Conservation (phyloP, 768 basidiomycete genomes). For the Udeniomyces megalosporus region DNA sequence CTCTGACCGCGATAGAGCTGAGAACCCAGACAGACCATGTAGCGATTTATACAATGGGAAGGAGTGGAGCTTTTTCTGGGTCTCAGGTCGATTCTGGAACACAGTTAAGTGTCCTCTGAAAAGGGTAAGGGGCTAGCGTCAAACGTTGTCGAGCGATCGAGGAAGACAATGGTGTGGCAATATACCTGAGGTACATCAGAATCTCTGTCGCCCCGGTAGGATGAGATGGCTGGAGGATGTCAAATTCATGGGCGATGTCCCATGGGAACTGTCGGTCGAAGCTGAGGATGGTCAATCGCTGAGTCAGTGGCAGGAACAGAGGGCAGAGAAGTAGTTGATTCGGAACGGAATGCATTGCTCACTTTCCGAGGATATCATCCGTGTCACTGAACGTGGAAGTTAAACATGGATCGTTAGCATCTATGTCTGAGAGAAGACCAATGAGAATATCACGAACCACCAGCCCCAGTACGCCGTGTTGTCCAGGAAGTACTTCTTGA, state of each 20-base stretch:
- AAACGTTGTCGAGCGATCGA: too few relatives aligned
- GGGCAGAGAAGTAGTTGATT: too few relatives aligned
- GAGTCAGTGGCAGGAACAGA: too few relatives aligned
- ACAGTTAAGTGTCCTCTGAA: conserved; percentile 9
- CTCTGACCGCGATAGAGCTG: too few relatives aligned
- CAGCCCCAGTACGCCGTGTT: conserved; percentile 9
- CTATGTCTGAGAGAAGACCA: background rate
- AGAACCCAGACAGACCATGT: too few relatives aligned
- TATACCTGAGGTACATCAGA: conserved; percentile 10
- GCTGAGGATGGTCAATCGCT: too few relatives aligned
- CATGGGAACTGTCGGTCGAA: background rate
- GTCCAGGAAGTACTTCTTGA: conserved; percentile 5
- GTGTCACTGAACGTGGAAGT: background rate
- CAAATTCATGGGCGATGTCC: conserved; percentile 1
- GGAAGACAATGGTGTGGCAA: background rate
- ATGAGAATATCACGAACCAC: background rate
- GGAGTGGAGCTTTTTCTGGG: conserved; percentile 1
- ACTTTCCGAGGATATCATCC: conserved; percentile 2
- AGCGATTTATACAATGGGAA: too few relatives aligned
- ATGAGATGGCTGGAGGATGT: conserved; percentile 11
- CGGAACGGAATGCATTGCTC: too few relatives aligned
- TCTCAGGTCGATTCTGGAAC: conserved; percentile 1
- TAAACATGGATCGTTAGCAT: too few relatives aligned
- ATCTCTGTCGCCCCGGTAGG: background rate
- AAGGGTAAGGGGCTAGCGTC: too few relatives aligned